Base-by-base conservation (phyloP, 2,329 filamentous ascomycete genomes). In the Ascochyta fabae region DNA sequence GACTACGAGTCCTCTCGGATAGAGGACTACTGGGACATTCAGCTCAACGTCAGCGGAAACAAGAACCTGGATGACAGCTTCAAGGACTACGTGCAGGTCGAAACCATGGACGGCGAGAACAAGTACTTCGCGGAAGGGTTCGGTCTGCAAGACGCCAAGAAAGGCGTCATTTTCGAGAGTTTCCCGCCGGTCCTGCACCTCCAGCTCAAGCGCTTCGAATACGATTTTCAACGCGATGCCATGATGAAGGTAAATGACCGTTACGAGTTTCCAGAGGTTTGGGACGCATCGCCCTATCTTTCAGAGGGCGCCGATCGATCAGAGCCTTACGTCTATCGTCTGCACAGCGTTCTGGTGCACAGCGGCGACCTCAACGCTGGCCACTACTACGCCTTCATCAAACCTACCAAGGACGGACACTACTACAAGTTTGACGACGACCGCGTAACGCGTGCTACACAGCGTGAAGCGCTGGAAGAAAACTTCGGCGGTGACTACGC, bases 221-320 rank as follows among this genome's bases (percentile, higher is more conserved):
- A 99, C 78, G 95, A 99, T 77, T 90, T 97, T 68, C 89, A 96
- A 65, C 87, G 91, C 66, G 94, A 98, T 72, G 92, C 92, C 61
- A 97, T 98, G 91, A 97, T 96, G 89, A 99, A 99, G 79, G 92
- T 99, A 73, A 96, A 96, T 69, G 92, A 96, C 67, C 87, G 91
- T 53, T 94, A 95, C 78, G 92, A 96, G 69, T 96, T 95, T 64
- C 92, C 91, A 1, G 91, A 96, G 57, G 79, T 85, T 53, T 92
- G 92, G 68, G 91, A 96, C 71, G 91, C 93, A 6, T 82, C 90
- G 0, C 92, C 92, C 0, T 99, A 95, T 72, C 85, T 99, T 19
- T 89, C 92, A 12, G 88, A 92, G 23, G 88, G 91, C 58, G 91
- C 92, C 24, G 93, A 97, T 73, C 90, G 82, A 72, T 95, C 92